Base-by-base conservation (phyloP, 805 yeast genomes). In the Metschnikowia shivogae region DNA sequence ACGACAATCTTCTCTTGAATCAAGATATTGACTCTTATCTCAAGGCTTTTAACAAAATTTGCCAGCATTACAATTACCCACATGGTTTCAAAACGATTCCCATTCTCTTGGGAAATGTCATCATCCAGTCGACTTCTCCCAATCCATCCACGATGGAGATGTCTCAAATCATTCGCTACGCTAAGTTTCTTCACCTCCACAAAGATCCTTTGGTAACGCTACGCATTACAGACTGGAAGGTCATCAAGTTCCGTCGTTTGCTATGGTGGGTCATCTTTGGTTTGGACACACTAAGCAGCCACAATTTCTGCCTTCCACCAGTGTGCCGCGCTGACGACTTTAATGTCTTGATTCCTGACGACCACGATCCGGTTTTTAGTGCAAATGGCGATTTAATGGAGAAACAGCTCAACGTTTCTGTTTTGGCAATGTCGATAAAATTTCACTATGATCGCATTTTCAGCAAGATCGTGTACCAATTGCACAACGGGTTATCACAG, bases 241-340 rank as follows among this genome's bases (percentile, higher is more conserved):
- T 72, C 19, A 72, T 81, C 6, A 80, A 78, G 48, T 66, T 73
- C 39, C 67, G 82, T 58, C 67, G 86, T 56, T 57, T 79, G 43
- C 57, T 81, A n/a, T 81, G 86, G 85, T 81, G 85, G 85, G 81
- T 79, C 32, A 76, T 81, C 6, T 79, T 80, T 49, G 77, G 78
- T 24, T 60, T 81, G 48, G 87, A 81, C 57, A 72, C 78, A 3
- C 67, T 77, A 47, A 76, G 81, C 7, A 73, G 83, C 32, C 73
- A 78, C 46, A 78, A 80, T 49, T 76, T 76, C 39, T 72, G 80
- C 56, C 59, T 77, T 28, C 73, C 80, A 0, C 86, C 85, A 1
- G 68, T 77, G 29, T 76, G 82, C 47, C 64, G 66, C 45, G 61
- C 67, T 32, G 77, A 72, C 43, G 83, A 79, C 53, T 77, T 74